Evolutionary conservation across 1,284 basidiomycete genomes (phyloP).

Genomic region (Wallemia ichthyophaga): DNA sequence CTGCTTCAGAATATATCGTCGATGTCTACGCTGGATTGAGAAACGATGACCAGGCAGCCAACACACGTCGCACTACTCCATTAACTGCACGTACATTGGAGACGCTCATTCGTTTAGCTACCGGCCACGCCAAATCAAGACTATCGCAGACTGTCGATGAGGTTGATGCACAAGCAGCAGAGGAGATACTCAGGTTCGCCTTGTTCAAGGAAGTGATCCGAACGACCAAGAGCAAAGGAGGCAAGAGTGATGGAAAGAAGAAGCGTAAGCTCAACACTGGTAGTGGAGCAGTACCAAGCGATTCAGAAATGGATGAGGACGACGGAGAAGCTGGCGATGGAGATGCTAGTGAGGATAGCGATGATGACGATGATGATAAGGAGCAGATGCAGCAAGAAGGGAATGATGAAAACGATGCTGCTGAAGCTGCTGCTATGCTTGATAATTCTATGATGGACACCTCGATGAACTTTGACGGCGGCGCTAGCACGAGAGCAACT

Average conservation of each 20-base stretch:
- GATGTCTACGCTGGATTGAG: constrained; percentile 70
- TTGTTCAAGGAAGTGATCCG: constrained; percentile 92
- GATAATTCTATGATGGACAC: background rate
- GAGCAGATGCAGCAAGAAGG: constrained; percentile 5
- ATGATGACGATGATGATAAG: constrained; percentile 20
- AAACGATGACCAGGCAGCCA: constrained; percentile 72
- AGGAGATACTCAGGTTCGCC: constrained; percentile 85
- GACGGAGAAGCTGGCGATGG: constrained; percentile 22
- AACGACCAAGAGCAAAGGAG: constrained; percentile 2
- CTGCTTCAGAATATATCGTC: constrained; percentile 79
- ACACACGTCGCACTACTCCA: constrained; percentile 78
- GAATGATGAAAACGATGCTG: constrained; percentile 6
- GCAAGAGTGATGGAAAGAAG: constrained; percentile 22
- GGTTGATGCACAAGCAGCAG: constrained; percentile 62
- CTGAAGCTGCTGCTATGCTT: background rate
- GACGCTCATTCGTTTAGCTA: constrained; percentile 89
- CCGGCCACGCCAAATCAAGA: constrained; percentile 87
- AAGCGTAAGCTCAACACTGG: constrained; percentile 47
- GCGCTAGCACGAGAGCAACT: background rate
- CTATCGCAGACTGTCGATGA: constrained; percentile 60
- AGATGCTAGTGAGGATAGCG: constrained; percentile 11
- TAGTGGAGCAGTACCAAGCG: constrained; percentile 17
- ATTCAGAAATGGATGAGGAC: constrained; percentile 15
- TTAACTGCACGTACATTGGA: constrained; percentile 95
- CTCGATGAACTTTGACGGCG: background rate